phyloP scores from a whole-genome alignment of 1,139 yeast genomes.

The Scheffersomyces parashehatae region DNA sequence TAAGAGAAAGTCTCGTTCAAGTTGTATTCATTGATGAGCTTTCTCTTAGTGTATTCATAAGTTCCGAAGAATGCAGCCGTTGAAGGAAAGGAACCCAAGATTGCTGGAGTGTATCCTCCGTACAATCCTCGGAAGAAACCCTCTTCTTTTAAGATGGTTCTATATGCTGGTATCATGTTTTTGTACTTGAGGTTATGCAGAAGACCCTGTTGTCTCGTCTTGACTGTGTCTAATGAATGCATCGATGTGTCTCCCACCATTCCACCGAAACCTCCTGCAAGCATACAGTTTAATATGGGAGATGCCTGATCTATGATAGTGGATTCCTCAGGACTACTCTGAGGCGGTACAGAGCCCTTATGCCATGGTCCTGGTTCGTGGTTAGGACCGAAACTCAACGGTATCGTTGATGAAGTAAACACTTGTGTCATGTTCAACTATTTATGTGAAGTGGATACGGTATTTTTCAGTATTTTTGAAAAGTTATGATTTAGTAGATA shows the following conservation, averaged over 20 bases:
- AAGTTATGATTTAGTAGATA: too few species aligned
- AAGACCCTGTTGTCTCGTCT: constrained; percentile 95
- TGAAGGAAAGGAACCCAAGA: constrained; percentile 88
- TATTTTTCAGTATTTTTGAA: too few species aligned
- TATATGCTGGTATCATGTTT: constrained; percentile 67
- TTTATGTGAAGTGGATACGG: too few species aligned
- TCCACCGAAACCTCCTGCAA: constrained; percentile 96
- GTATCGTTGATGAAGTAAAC: constrained; percentile 45
- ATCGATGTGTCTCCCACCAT: constrained; percentile 87
- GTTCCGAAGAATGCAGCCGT: constrained; percentile 92
- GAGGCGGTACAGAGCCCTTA: constrained; percentile 5
- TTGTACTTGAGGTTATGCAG: constrained; percentile 66
- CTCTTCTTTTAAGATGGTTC: constrained; percentile 74
- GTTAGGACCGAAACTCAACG: constrained; percentile 36
- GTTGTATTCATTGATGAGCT: constrained; percentile 61
- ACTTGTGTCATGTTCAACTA: constrained; percentile 27
- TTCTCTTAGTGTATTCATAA: constrained; percentile 78
- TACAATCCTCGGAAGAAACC: constrained; percentile 84
- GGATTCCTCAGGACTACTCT: constrained; percentile 1
- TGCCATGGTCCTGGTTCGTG: constrained; percentile 14
- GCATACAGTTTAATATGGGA: constrained; percentile 62
- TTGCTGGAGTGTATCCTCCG: constrained; percentile 90
- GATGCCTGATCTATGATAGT: constrained; percentile 15
- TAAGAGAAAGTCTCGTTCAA: constrained; percentile 80
- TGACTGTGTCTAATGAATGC: constrained; percentile 96